These are phyloP conservation scores for Trichosporon faecale DNA, from an alignment of 1,284 basidiomycete genomes.

Conservation along the genomic window DNA sequence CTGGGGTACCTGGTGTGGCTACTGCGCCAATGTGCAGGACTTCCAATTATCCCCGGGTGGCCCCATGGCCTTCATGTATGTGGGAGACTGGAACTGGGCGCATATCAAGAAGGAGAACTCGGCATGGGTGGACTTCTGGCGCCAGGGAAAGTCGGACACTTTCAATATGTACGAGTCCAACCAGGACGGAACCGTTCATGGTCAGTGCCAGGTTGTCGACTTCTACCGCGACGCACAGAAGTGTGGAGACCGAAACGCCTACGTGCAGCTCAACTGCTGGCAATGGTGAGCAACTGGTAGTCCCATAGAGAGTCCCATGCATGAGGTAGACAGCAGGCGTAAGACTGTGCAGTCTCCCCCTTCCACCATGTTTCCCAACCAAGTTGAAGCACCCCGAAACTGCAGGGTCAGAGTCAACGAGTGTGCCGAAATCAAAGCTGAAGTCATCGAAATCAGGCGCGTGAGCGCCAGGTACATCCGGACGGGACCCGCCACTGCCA, in stretches of 20 bases:
- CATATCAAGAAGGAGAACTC: neutral
- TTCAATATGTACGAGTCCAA: neutral
- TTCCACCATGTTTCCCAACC: too few species aligned
- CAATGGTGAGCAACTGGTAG: neutral
- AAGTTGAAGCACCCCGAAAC: too few species aligned
- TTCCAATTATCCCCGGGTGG: neutral
- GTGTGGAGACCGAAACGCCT: neutral
- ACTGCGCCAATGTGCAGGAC: neutral
- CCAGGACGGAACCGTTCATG: neutral
- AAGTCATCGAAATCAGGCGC: neutral
- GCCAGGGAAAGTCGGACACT: neutral
- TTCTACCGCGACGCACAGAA: neutral
- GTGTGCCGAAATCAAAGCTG: neutral
- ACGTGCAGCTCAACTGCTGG: neutral
- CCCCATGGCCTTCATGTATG: neutral
- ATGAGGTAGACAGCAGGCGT: too few species aligned
- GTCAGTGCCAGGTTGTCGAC: neutral
- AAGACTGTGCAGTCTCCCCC: too few species aligned
- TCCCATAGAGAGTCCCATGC: too few species aligned
- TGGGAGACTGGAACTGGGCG: neutral
- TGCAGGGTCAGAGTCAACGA: neutral
- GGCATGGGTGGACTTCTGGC: conserved; percentile 3
- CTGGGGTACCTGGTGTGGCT: neutral
- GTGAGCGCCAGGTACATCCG: neutral
- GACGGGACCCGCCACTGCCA: neutral